Percentiles rank a stretch among this genome's conserved stretches.
Evolutionary conservation across 2,329 filamentous ascomycete species (phyloP).

Genomic region (Aureobasidium sp.): DNA sequence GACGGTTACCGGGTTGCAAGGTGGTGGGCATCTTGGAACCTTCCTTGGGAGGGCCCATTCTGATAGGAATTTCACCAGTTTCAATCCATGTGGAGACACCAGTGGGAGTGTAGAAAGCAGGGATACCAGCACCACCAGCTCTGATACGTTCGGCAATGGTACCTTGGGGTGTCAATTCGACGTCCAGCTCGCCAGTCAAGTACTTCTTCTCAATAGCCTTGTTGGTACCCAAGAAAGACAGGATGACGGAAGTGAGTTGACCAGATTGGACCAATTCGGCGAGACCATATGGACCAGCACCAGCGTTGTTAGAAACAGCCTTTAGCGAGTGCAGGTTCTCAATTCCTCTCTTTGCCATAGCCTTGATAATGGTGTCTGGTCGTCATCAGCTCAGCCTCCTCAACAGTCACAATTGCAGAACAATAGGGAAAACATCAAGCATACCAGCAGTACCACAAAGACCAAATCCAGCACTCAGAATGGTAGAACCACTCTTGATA

Average conservation of each 20-base stretch:
- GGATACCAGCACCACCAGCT: conserved; percentile 80
- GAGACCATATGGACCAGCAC: conserved; percentile 61
- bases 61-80: conserved; percentile 80
- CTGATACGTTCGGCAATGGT: conserved; percentile 85
- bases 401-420: background rate
- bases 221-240: conserved; percentile 91
- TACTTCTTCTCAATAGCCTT: conserved; percentile 91
- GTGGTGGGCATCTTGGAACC: conserved; percentile 45
- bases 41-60: conserved; percentile 52
- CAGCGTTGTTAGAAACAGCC: conserved; percentile 90
- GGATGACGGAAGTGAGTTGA: conserved; percentile 88
- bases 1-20: conserved; percentile 66
- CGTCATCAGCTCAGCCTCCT: conserved; percentile 27
- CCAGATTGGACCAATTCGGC: conserved; percentile 56
- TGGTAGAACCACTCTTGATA: conserved; percentile 68
- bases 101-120: conserved; percentile 81
- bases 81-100: conserved; percentile 57
- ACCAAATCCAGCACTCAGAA: conserved; percentile 77
- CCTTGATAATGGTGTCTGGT: conserved; percentile 69
- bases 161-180: conserved; percentile 87
- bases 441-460: conserved; percentile 60
- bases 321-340: conserved; percentile 49
- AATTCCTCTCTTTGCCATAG: conserved; percentile 52
- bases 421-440: no score
- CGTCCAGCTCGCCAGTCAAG: conserved; percentile 74